Evolutionary conservation across 2,329 filamentous ascomycete species (phyloP), one percentile per base, ranked within the genome.

Genomic region (Ascochyta pisi): DNA sequence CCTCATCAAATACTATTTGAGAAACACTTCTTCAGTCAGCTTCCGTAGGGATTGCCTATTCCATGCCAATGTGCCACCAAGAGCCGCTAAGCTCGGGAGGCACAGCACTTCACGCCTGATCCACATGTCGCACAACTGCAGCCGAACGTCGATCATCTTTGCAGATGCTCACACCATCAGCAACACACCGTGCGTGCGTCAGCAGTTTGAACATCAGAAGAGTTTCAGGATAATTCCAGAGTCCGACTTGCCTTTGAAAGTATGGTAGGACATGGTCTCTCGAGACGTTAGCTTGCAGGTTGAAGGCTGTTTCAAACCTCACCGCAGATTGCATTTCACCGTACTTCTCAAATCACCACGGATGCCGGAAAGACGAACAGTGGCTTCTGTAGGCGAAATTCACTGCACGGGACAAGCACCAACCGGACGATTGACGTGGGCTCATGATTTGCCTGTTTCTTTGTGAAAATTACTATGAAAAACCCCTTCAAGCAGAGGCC

Each of bases 81-180:
- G 13, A 16, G 22, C 50, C 53, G 53, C 53, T 50, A 50, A 46
- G 52, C 53, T 41, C 53, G 47, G 42, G 31, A 42, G 46, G 37
- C 53, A 50, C 35, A 50, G 37, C 47, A 24, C 42, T 48, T 38
- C 35, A 34, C 42, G 19, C 40, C 15, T 31, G 26, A 43, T 31
- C 44, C 38, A 37, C 23, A 26, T 35, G 46, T 55, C 48, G 27
- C 52, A 50, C 46, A 31, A 31, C 40, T 16, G 37, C 47, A 56
- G 47, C 42, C 42, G 42, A 43, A 47, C 42, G 47, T 33, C 22
- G 31, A 56, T 42, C 43, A 43, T 22, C 1, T 31, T 15, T 37
- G 34, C 51, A 35, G 22, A 33, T 33, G 50, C 51, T 45, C 51
- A 49, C 47, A 34, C 31, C 47, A 41, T 34, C 39, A 56, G 13